These are phyloP conservation scores for Leccinum broughii DNA, from an alignment of 768 basidiomycete species.

Conservation along the genomic window DNA sequence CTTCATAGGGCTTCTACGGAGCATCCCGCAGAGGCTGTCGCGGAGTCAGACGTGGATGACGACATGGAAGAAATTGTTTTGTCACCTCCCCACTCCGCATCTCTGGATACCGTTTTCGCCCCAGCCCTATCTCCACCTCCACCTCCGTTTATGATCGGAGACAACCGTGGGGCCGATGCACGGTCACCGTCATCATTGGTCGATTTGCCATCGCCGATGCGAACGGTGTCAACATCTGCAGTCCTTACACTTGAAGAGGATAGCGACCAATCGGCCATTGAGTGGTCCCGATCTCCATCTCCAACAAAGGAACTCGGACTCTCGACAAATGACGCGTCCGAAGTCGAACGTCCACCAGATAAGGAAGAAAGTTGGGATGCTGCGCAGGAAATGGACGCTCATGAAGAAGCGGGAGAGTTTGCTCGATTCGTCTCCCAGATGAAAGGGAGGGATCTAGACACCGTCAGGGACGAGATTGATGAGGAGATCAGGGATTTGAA, in stretches of 20 bases:
- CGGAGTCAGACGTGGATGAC: constrained; percentile 30
- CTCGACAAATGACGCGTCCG: constrained; percentile 8
- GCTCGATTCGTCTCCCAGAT: constrained; percentile 91
- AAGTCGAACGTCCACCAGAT: constrained; percentile 24
- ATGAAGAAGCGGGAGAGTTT: constrained; percentile 84
- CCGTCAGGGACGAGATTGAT: constrained; percentile 86
- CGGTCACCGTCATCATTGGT: constrained; percentile 3
- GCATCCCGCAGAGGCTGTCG: constrained; percentile 1
- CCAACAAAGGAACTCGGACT: constrained; percentile 19
- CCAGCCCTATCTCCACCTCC: constrained; percentile 16
- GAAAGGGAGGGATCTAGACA: constrained; percentile 79
- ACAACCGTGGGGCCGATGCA: constrained; percentile 9
- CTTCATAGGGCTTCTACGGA: neutral
- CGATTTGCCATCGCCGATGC: constrained; percentile 15
- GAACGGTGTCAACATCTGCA: constrained; percentile 3
- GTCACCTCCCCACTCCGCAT: neutral
- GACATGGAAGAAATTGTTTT: constrained; percentile 41
- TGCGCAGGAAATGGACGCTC: constrained; percentile 81
- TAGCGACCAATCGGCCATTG: constrained; percentile 28
- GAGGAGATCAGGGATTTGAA: constrained; percentile 84
- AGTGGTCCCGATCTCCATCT: constrained; percentile 44
- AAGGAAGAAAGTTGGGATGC: constrained; percentile 67
- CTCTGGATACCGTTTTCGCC: constrained; percentile 1
- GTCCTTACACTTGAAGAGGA: constrained; percentile 14
- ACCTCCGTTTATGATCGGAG: constrained; percentile 17